Percentiles rank a stretch among this genome's conserved stretches.
Conservation (phyloP, 2,329 filamentous ascomycete species). For the Phialocephala subalpina region DNA sequence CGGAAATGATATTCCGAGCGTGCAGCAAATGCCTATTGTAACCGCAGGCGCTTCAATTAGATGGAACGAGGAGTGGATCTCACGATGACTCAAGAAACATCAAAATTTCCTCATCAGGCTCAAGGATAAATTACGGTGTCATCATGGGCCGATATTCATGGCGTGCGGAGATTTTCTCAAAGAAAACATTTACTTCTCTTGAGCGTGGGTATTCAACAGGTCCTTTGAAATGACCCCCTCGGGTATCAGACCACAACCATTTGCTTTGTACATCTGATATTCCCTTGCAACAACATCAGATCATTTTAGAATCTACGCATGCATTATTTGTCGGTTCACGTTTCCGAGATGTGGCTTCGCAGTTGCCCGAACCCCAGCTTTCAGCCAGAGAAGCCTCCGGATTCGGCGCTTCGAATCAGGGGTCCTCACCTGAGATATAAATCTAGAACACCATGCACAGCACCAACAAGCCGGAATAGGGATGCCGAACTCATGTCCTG, state of each 20-base stretch:
- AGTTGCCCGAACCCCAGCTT: conserved; percentile 8
- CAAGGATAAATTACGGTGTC: conserved; percentile 2
- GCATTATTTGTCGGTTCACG: not conserved
- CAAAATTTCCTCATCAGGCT: conserved; percentile 1
- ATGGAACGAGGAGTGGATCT: conserved; percentile 8
- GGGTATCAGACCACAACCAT: not conserved
- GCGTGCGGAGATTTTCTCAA: not conserved
- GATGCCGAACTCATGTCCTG: not conserved
- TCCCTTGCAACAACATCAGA: not conserved
- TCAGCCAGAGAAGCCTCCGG: conserved; percentile 8
- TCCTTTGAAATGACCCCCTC: not conserved
- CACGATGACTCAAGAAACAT: conserved; percentile 13
- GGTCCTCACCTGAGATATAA: not conserved
- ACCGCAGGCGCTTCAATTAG: not conserved
- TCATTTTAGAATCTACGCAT: not conserved
- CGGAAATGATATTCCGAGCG: conserved; percentile 7
- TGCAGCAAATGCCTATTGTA: conserved; percentile 6
- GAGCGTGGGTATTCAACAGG: not conserved
- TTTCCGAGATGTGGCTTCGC: not conserved
- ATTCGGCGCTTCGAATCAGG: conserved; percentile 7
- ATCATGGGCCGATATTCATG: not conserved
- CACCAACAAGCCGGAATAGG: not conserved
- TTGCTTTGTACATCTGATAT: not conserved
- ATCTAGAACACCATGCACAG: conserved; percentile 1
- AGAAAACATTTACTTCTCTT: not conserved